A percentile compares a stretch with the other conserved stretches of the same genome.
Conservation (phyloP, 2,329 filamentous ascomycete genomes). For the Neofusicoccum kwambonambiense region DNA sequence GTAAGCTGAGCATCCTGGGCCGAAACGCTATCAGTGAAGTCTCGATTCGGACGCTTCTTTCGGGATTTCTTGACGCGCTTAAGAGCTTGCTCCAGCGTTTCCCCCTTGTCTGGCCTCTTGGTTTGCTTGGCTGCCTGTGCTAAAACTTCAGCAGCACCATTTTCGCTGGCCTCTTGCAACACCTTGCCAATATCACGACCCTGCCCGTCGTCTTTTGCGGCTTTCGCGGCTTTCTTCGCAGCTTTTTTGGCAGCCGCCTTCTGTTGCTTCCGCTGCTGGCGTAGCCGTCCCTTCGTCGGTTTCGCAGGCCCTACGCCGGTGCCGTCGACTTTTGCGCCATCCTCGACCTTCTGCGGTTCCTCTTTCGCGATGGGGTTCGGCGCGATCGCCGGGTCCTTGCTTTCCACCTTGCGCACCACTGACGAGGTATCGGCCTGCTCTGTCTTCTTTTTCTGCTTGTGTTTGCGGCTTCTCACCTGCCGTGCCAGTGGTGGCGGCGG, state of each 20-base stretch:
- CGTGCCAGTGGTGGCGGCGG: neutral
- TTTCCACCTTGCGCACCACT: too few species aligned
- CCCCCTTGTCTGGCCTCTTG: neutral
- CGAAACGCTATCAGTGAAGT: neutral
- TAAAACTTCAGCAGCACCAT: neutral
- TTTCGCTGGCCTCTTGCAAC: neutral
- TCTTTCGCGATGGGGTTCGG: neutral
- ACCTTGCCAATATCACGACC: neutral
- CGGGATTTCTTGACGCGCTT: neutral
- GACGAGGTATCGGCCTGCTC: neutral
- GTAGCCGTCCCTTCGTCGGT: neutral
- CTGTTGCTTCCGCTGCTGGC: neutral
- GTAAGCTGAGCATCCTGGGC: constrained; percentile 11
- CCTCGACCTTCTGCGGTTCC: neutral
- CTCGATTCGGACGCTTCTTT: neutral
- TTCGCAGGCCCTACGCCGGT: too few species aligned
- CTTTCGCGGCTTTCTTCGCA: neutral
- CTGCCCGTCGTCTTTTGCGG: neutral
- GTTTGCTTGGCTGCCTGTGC: neutral
- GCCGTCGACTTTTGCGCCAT: neutral
- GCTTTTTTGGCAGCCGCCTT: neutral
- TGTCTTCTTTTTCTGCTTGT: neutral
- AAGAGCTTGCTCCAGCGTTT: neutral
- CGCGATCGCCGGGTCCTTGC: too few species aligned
- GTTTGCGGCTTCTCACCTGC: neutral